Conservation (phyloP, 2,329 filamentous ascomycete genomes). For the Ceratocystis smalleyi region DNA sequence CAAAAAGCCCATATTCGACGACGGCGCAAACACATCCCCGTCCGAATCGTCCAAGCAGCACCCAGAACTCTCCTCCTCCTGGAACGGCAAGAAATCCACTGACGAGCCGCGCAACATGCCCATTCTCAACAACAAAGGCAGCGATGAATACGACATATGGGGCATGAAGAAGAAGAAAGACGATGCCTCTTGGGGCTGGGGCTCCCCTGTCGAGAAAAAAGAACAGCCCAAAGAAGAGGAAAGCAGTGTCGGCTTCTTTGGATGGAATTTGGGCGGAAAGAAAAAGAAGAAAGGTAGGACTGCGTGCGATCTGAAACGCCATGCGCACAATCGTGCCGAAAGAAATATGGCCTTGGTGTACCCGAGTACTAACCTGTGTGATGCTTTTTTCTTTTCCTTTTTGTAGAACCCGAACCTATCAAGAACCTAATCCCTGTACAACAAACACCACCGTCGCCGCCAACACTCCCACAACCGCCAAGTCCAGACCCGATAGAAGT, state of each 20-base stretch:
- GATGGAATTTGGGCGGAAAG: neutral
- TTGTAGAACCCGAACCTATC: conserved; percentile 9
- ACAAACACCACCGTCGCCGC: neutral
- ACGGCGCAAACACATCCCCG: conserved; percentile 13
- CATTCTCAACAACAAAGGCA: neutral
- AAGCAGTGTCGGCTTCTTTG: conserved; percentile 9
- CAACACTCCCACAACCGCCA: conserved; percentile 8
- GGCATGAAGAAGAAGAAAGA: conserved; percentile 7
- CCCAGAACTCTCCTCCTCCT: conserved; percentile 12
- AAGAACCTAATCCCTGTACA: conserved; percentile 3
- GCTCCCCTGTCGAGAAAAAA: conserved; percentile 2
- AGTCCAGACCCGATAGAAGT: neutral
- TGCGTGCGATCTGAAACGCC: neutral
- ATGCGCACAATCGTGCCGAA: neutral
- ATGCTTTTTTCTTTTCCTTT: neutral
- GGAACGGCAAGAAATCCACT: conserved; percentile 7
- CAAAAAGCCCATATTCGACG: conserved; percentile 8
- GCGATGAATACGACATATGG: neutral
- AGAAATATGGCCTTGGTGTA: neutral
- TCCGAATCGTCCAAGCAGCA: conserved; percentile 10
- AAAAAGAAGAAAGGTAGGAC: conserved; percentile 13
- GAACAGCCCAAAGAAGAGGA: conserved; percentile 10
- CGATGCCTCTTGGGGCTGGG: conserved; percentile 10
- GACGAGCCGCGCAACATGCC: conserved; percentile 5
- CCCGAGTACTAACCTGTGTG: neutral